Evolutionary conservation across 2,329 filamentous ascomycete species (phyloP).

Genomic region (Curvularia sp.): DNA sequence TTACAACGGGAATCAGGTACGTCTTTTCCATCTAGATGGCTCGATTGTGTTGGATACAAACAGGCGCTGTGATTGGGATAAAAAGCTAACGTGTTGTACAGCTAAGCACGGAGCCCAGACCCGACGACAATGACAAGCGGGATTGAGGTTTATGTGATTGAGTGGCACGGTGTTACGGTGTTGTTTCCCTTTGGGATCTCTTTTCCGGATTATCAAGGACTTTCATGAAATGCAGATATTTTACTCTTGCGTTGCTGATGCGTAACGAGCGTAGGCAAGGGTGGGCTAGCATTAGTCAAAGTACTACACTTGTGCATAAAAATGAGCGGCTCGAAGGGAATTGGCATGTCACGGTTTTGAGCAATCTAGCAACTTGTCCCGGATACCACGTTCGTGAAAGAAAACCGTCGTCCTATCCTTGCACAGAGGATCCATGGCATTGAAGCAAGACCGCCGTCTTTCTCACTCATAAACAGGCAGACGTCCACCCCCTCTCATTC

Average conservation of each 20-base stretch:
- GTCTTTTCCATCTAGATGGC: constrained; percentile 35
- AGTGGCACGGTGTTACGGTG: background rate
- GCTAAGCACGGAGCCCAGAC: constrained; percentile 16
- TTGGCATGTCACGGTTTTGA: too few species aligned
- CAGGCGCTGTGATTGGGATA: background rate
- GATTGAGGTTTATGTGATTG: background rate
- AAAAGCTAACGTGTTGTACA: constrained; percentile 1
- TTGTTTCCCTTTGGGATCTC: background rate
- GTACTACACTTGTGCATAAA: background rate
- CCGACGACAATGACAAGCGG: constrained; percentile 12
- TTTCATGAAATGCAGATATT: background rate
- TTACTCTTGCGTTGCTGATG: background rate
- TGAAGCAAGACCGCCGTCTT: background rate
- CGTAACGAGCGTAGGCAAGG: background rate
- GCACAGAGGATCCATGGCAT: background rate
- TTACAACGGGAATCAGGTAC: constrained; percentile 90
- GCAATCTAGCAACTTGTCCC: too few species aligned
- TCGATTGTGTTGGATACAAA: too few species aligned
- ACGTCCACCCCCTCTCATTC: background rate
- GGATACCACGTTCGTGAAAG: background rate
- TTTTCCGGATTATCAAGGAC: background rate
- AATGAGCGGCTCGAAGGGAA: too few species aligned
- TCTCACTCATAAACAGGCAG: background rate
- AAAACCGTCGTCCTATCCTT: background rate
- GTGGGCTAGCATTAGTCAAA: background rate